Evolutionary conservation across 106 monocot species (phyloP).

Genomic region (Dioscorea alata): DNA sequence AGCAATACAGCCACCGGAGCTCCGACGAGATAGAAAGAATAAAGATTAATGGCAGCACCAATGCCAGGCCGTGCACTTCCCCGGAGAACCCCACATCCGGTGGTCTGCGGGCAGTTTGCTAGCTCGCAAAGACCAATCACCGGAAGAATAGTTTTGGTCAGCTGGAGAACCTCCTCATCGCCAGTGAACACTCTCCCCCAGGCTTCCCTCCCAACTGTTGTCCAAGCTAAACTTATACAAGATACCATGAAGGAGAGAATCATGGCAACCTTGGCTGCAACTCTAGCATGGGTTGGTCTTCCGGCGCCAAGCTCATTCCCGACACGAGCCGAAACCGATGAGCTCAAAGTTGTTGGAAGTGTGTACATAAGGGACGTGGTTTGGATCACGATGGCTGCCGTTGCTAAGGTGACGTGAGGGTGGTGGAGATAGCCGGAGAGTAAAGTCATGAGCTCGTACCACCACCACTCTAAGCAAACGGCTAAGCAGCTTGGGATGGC

Average conservation of each 20-base stretch:
- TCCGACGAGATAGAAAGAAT: slow-evolving; percentile 35
- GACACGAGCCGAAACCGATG: slow-evolving; percentile 36
- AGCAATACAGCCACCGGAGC: slow-evolving; percentile 32
- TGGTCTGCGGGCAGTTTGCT: slow-evolving; percentile 46
- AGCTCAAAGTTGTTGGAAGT: slow-evolving; percentile 30
- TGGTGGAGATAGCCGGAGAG: slow-evolving; percentile 43
- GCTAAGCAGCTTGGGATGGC: slow-evolving; percentile 40
- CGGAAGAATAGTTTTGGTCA: slow-evolving; percentile 26
- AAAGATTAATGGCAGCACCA: slow-evolving; percentile 34
- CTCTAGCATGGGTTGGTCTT: slow-evolving; percentile 16
- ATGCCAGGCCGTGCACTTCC: slow-evolving; percentile 32
- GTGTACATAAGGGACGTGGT: slow-evolving; percentile 58
- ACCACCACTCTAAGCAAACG: slow-evolving; percentile 57
- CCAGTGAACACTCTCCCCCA: slow-evolving; percentile 47
- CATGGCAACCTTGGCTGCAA: slow-evolving; percentile 24
- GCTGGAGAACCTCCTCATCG: slow-evolving; percentile 19
- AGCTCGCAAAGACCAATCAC: slow-evolving; percentile 45
- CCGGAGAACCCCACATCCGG: slow-evolving; percentile 39
- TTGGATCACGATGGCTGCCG: slow-evolving; percentile 52
- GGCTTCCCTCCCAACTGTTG: slow-evolving; percentile 23
- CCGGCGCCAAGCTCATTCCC: slow-evolving; percentile 63
- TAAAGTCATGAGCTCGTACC: slow-evolving; percentile 51
- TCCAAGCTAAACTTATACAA: slow-evolving; percentile 24
- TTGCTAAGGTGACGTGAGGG: slow-evolving; percentile 23
- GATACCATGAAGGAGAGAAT: slow-evolving; percentile 21